Percentiles rank a stretch among this genome's conserved stretches.
Conservation (phyloP, 1,284 basidiomycete species). For the Apiotrichum siamense region DNA sequence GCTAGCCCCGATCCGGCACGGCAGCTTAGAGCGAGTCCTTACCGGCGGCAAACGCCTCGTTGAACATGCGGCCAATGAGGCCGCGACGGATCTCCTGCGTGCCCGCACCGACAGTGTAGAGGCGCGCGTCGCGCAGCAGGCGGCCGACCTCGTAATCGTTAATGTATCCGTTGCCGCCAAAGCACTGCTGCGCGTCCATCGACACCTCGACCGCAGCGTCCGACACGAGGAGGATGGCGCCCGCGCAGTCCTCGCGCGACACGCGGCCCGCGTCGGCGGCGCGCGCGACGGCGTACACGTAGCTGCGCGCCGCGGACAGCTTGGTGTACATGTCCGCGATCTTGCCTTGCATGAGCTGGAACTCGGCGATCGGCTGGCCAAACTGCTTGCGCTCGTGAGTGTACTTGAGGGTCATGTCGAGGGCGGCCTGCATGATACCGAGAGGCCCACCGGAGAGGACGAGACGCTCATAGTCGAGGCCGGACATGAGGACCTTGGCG, state of each 20-base stretch:
- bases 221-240: constrained; percentile 83
- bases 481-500: constrained; percentile 85
- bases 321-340: constrained; percentile 89
- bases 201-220: constrained; percentile 87
- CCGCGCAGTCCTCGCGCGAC: constrained; percentile 85
- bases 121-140: constrained; percentile 71
- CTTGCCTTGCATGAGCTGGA: constrained; percentile 91
- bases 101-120: constrained; percentile 86
- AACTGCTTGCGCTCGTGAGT: constrained; percentile 89
- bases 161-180: constrained; percentile 89
- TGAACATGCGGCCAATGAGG: constrained; percentile 85
- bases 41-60: constrained; percentile 50
- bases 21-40: constrained; percentile 11
- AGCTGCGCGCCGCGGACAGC: constrained; percentile 77
- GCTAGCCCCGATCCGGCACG: too few relatives aligned
- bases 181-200: constrained; percentile 80
- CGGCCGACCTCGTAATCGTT: constrained; percentile 86
- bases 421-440: constrained; percentile 90
- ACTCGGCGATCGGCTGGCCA: constrained; percentile 75
- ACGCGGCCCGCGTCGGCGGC: constrained; percentile 78
- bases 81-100: constrained; percentile 86
- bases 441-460: constrained; percentile 81
- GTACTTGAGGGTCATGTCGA: constrained; percentile 81
- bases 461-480: constrained; percentile 83
- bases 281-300: constrained; percentile 86